phyloP scores from a whole-genome alignment of 2,329 filamentous ascomycete species.

The Fusarium sambucinum region DNA sequence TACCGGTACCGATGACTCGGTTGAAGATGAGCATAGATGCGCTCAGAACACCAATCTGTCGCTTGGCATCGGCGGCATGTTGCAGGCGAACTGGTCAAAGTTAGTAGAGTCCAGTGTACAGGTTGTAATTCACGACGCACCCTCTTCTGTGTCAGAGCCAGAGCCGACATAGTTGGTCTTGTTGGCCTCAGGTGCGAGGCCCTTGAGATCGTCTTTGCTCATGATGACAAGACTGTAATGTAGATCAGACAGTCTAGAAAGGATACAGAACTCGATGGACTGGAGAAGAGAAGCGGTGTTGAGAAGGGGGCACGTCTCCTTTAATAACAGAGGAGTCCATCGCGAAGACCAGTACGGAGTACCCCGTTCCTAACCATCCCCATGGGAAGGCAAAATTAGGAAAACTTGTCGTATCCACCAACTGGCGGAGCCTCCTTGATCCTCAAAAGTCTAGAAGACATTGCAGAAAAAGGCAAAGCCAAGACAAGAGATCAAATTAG shows the following conservation, averaged over 20 bases:
- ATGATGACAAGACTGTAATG: conserved; percentile 28
- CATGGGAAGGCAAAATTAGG: conserved; percentile 32
- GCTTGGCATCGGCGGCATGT: conserved; percentile 60
- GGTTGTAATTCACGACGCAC: conserved; percentile 10
- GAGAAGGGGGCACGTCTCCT: conserved; percentile 16
- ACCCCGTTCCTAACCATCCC: conserved; percentile 6
- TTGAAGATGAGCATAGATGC: conserved; percentile 73
- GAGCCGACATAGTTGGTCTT: conserved; percentile 36
- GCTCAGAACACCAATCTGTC: conserved; percentile 67
- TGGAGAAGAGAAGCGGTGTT: not conserved
- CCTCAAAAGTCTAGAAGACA: conserved; percentile 42
- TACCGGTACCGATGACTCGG: conserved; percentile 75
- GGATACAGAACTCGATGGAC: conserved; percentile 12
- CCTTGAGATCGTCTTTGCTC: conserved; percentile 39
- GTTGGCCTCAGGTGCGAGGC: conserved; percentile 26
- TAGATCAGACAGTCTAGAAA: not conserved
- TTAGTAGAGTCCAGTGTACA: not conserved
- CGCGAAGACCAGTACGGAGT: not conserved
- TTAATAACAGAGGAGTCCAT: conserved; percentile 31
- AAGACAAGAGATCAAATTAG: conserved; percentile 1
- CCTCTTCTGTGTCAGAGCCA: conserved; percentile 44
- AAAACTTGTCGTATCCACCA: conserved; percentile 26
- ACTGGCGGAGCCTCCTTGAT: conserved; percentile 10
- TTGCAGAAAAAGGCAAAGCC: conserved; percentile 36
- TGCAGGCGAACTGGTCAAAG: conserved; percentile 49